Evolutionary conservation across 352 stramenopile genomes (phyloP).

Genomic region (Pythium oligandrum): DNA sequence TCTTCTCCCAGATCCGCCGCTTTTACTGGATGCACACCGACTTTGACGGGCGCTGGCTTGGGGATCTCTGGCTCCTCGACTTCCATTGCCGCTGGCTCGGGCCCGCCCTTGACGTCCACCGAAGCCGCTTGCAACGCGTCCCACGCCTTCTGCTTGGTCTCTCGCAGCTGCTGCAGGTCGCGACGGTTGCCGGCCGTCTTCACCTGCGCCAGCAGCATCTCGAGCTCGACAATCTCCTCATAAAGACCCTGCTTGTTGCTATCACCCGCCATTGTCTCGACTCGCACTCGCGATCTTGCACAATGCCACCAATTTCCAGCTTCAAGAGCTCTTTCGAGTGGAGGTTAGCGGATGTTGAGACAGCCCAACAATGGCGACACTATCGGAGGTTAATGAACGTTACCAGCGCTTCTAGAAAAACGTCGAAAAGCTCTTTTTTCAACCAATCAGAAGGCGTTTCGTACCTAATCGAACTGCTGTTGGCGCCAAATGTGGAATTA

Average conservation of each 20-base stretch:
- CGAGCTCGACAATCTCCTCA: conserved; percentile 63
- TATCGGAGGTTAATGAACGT: too few species aligned
- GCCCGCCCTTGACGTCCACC: conserved; percentile 3
- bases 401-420: conserved; percentile 13
- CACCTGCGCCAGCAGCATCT: conserved; percentile 46
- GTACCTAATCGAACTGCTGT: conserved; percentile 9
- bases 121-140: conserved; percentile 19
- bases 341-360: conserved; percentile 3
- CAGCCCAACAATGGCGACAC: too few species aligned
- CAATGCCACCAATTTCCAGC: not conserved
- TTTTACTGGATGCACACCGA: conserved; percentile 19
- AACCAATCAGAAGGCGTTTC: conserved; percentile 1
- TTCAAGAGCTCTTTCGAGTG: not conserved
- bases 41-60: conserved; percentile 20
- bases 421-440: conserved; percentile 1
- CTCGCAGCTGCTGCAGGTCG: conserved; percentile 58
- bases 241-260: conserved; percentile 10
- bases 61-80: conserved; percentile 11
- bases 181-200: conserved; percentile 54
- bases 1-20: conserved; percentile 23
- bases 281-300: too few species aligned
- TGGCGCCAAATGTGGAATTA: conserved; percentile 12
- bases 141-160: conserved; percentile 40
- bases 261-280: not conserved
- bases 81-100: conserved; percentile 21